Base-by-base conservation (phyloP, 1,284 basidiomycete species). In the Malassezia slooffiae region DNA sequence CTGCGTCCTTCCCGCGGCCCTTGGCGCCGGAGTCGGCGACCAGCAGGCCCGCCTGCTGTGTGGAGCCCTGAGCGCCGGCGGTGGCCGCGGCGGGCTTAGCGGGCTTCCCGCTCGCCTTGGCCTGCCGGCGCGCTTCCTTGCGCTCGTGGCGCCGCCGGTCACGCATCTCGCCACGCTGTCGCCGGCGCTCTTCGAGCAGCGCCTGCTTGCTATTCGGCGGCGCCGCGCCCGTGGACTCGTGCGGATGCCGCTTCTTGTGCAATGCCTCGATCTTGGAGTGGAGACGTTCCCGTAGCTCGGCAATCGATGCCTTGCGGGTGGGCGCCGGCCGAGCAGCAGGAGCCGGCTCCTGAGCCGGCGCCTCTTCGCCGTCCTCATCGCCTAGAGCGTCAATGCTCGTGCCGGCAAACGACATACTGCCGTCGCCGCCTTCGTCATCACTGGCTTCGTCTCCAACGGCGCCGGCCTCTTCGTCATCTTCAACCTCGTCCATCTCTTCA, bases 131-230 rank as follows among this genome's bases (percentile, higher is more conserved):
- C 38, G 52, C 34, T 51, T 63, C 59, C 41, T 64, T 66, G 39
- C 60, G 58, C 32, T 57, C 51, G 10, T 53, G 42, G 41, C 60
- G 57, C 35, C 64, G 59, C 16, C 52, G 50, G 32, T 67, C 62
- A 21, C 62, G 54, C 46, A 63, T 59, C 29, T 66, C 61, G 34
- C 59, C 54, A 5, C 65, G 37, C 43, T 62, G 55, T 10, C 55
- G 50, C 16, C 65, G 41, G 24, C 63, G 55, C 45, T 63, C 65
- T 35, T 64, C 61, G 30, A 67, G 45, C 2, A 67, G 52, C 29
- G 62, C 63, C 31, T 64, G 56, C 24, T 60, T 60, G 27, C 54
- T 58, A 34, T 56, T 56, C 7, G 40, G 45, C 15, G 16, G n/a
- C 13, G 17, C 29, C 7, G 41, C 11, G 2, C 21, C 21, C 13